A percentile compares a stretch with the other conserved stretches of the same genome.
These are phyloP conservation scores for Casaregolazyma suthepensis DNA, from an alignment of 1,139 yeast genomes.

Conservation along the genomic window DNA sequence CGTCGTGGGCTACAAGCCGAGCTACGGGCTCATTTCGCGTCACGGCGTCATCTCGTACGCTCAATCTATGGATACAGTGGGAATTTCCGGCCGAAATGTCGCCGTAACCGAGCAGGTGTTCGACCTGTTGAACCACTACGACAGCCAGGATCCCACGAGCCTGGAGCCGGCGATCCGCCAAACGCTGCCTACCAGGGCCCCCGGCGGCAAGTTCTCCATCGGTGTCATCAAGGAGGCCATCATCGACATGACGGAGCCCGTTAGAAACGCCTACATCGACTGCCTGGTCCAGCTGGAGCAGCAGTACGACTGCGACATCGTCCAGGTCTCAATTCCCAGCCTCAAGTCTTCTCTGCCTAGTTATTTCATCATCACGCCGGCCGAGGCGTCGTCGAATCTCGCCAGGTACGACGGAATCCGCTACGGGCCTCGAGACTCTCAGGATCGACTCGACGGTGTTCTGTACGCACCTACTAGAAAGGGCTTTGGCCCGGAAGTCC, in stretches of 20 bases:
- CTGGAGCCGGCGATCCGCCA: conserved; percentile 34
- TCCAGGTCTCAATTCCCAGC: conserved; percentile 63
- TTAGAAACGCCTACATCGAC: conserved; percentile 43
- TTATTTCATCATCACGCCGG: conserved; percentile 81
- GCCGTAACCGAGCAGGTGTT: conserved; percentile 45
- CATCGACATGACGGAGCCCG: conserved; percentile 46
- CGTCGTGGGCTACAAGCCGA: conserved; percentile 81
- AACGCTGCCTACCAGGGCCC: conserved; percentile 13
- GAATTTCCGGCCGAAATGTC: conserved; percentile 56
- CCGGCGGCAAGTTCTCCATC: conserved; percentile 34
- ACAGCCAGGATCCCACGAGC: conserved; percentile 77
- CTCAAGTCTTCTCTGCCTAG: conserved; percentile 66
- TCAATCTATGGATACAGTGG: conserved; percentile 92
- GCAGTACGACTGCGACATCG: conserved; percentile 52
- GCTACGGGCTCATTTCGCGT: conserved; percentile 85
- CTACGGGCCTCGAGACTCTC: conserved; percentile 55
- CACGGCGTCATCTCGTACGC: conserved; percentile 93
- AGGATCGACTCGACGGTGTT: conserved; percentile 32
- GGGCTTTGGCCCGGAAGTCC: conserved; percentile 78
- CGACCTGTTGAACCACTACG: conserved; percentile 50
- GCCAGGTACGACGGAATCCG: conserved; percentile 87
- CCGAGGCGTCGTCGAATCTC: conserved; percentile 91
- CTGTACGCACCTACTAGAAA: conserved; percentile 54
- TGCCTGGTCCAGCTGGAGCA: conserved; percentile 38
- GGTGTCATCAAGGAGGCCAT: conserved; percentile 73